phyloP scores from a whole-genome alignment of 768 basidiomycete species.

The Amanita thiersii region DNA sequence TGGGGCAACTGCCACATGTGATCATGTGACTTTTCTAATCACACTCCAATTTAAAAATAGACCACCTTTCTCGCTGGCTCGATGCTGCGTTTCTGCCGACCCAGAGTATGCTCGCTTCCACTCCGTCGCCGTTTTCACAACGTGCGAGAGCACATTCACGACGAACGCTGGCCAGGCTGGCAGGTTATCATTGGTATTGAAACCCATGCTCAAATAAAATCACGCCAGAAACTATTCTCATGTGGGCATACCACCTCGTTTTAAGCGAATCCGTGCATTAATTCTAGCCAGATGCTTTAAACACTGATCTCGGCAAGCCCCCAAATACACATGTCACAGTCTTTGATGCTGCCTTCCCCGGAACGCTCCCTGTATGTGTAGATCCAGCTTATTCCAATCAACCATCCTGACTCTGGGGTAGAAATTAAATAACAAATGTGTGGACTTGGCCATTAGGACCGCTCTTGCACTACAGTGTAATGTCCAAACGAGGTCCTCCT shows the following conservation, averaged over 20 bases:
- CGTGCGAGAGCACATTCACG: slow-evolving; percentile 23
- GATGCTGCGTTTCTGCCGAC: neutral
- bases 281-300: slow-evolving; percentile 26
- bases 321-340: slow-evolving; percentile 70
- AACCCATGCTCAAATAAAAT: slow-evolving; percentile 91
- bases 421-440: slow-evolving; percentile 59
- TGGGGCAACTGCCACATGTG: neutral
- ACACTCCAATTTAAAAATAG: neutral
- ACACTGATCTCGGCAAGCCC: slow-evolving; percentile 31
- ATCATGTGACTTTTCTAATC: slow-evolving; percentile 4
- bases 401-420: slow-evolving; percentile 17
- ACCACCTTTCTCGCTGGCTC: neutral
- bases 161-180: slow-evolving; percentile 76
- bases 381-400: neutral
- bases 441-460: slow-evolving; percentile 73
- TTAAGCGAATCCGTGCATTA: neutral
- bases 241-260: slow-evolving; percentile 26
- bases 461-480: slow-evolving; percentile 67
- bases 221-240: slow-evolving; percentile 85
- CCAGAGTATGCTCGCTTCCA: slow-evolving; percentile 8
- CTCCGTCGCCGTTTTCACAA: slow-evolving; percentile 23
- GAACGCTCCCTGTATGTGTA: slow-evolving; percentile 75
- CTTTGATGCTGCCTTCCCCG: slow-evolving; percentile 90
- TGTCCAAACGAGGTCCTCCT: slow-evolving; percentile 66
- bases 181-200: slow-evolving; percentile 89